Conservation (phyloP, 1,139 yeast genomes). For the Taiozyma sp. region DNA sequence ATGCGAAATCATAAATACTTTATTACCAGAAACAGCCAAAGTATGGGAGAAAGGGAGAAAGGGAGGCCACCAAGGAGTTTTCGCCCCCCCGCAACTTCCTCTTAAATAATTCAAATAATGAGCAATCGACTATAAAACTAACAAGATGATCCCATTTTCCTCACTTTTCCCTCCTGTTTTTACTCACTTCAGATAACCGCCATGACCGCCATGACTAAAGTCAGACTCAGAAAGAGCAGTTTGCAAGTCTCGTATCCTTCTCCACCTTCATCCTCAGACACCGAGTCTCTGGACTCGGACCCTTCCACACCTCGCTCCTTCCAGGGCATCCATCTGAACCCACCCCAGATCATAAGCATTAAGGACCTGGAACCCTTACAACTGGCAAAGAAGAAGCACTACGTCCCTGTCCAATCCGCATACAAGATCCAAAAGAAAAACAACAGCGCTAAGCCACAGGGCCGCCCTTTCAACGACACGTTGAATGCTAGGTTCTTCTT, state of each 20-base stretch:
- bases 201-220: background rate
- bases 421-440: slow-evolving; percentile 14
- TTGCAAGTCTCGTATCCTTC: background rate
- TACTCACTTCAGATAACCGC: background rate
- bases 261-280: background rate
- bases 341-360: slow-evolving; percentile 20
- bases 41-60: background rate
- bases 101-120: background rate
- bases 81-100: background rate
- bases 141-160: background rate
- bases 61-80: background rate
- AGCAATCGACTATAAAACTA: background rate
- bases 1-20: slow-evolving; percentile 5
- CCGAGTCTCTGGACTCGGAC: background rate
- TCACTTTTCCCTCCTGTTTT: background rate
- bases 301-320: background rate
- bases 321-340: slow-evolving; percentile 1
- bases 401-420: slow-evolving; percentile 12
- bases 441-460: slow-evolving; percentile 27
- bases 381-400: slow-evolving; percentile 26
- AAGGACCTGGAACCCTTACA: slow-evolving; percentile 18
- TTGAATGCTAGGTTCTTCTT: slow-evolving; percentile 30
- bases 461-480: slow-evolving; percentile 35
- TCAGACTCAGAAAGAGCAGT: background rate
- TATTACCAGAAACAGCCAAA: background rate